Evolutionary conservation across 192 early-diverging fungal species (phyloP).

Genomic region (Umbelopsis sp.): DNA sequence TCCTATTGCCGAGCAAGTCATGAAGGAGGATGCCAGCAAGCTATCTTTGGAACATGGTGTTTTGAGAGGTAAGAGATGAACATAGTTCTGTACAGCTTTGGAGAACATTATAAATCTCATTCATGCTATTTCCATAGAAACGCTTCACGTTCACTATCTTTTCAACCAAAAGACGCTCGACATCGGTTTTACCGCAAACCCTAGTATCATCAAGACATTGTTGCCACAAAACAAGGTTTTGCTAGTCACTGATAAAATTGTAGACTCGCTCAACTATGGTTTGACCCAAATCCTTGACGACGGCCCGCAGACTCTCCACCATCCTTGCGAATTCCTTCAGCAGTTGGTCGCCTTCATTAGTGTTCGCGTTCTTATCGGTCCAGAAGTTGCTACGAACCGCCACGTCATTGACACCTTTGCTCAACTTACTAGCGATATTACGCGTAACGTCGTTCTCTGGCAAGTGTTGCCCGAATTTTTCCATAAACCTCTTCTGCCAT

Average conservation of each 20-base stretch:
- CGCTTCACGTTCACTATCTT: conserved; percentile 29
- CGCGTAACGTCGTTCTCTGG: conserved; percentile 21
- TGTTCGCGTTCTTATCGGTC: conserved; percentile 28
- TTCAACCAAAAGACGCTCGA: conserved; percentile 19
- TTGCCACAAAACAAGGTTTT: conserved; percentile 16
- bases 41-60: conserved; percentile 30
- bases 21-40: conserved; percentile 19
- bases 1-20: conserved; percentile 22
- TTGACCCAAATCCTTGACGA: conserved; percentile 1
- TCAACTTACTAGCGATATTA: conserved; percentile 32
- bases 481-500: conserved; percentile 22
- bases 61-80: not conserved
- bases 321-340: conserved; percentile 20
- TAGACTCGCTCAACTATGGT: conserved; percentile 9
- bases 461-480: conserved; percentile 20
- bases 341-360: conserved; percentile 33
- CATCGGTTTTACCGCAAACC: conserved; percentile 30
- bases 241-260: conserved; percentile 10
- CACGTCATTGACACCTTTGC: conserved; percentile 30
- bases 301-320: not conserved
- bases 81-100: not conserved
- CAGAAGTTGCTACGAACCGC: conserved; percentile 23
- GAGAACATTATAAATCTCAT: not conserved
- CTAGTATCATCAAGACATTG: conserved; percentile 13
- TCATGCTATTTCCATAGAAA: conserved; percentile 1